phyloP scores from a whole-genome alignment of 148 eudicot species.

The Camellia granthamiana region DNA sequence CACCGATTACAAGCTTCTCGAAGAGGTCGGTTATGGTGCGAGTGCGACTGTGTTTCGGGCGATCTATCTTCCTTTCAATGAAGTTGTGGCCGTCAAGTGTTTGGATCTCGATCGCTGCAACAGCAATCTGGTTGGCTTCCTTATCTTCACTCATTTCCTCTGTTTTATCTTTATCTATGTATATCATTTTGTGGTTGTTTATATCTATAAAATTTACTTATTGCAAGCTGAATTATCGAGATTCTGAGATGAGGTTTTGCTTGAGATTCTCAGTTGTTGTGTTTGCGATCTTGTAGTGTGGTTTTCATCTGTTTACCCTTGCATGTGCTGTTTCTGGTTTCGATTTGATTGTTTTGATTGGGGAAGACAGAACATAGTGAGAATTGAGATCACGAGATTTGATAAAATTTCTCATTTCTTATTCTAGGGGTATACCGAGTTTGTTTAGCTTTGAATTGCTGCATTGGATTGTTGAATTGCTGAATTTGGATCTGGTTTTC shows the following conservation, averaged over 20 bases:
- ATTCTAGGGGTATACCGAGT: not conserved
- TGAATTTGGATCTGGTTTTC: conserved; percentile 1
- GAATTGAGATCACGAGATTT: not conserved
- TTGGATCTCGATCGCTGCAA: conserved; percentile 99
- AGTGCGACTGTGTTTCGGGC: conserved; percentile 88
- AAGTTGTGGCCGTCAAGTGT: conserved; percentile 88
- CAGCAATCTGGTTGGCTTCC: conserved; percentile 63
- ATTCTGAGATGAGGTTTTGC: not conserved
- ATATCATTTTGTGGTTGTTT: not conserved
- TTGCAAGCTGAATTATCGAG: not conserved
- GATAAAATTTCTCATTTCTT: not conserved
- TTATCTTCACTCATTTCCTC: not conserved
- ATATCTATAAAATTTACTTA: not conserved
- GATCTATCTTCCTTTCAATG: conserved; percentile 80
- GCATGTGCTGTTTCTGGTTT: not conserved
- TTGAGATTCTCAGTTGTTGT: not conserved
- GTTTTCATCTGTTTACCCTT: not conserved
- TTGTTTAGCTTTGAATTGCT: conserved; percentile 2
- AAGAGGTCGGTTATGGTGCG: conserved; percentile 84
- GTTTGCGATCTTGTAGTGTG: not conserved
- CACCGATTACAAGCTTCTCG: conserved; percentile 69
- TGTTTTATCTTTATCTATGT: not conserved
- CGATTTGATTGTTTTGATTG: not conserved
- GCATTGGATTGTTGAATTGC: conserved; percentile 7
- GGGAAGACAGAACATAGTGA: not conserved